Percentiles rank a stretch among this genome's conserved stretches.
phyloP scores from a whole-genome alignment of 2,329 filamentous ascomycete genomes.

The Proliferodiscus dingleyae region DNA sequence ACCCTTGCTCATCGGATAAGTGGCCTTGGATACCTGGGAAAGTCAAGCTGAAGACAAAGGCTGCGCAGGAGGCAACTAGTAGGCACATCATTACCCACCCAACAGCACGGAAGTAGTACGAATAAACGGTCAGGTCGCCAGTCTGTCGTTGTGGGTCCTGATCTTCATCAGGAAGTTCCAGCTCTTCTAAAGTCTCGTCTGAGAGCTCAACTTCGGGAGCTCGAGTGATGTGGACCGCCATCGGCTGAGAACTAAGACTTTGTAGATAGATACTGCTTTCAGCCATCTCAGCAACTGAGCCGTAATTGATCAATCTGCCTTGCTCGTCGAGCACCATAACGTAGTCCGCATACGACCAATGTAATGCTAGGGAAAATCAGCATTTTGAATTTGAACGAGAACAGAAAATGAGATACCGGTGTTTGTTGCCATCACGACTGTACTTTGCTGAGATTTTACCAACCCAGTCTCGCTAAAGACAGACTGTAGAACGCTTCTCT shows the following conservation, averaged over 20 bases:
- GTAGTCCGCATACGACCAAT: constrained; percentile 12
- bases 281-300: constrained; percentile 2
- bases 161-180: neutral
- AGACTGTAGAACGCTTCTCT: constrained; percentile 11
- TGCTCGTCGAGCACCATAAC: constrained; percentile 9
- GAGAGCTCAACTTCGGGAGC: neutral
- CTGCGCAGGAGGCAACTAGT: constrained; percentile 5
- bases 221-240: neutral
- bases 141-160: constrained; percentile 15
- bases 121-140: constrained; percentile 19
- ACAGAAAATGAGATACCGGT: constrained; percentile 8
- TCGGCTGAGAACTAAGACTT: neutral
- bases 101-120: constrained; percentile 15
- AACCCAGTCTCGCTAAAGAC: constrained; percentile 12
- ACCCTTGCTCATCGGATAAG: neutral
- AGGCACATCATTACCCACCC: neutral
- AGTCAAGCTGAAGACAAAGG: constrained; percentile 20
- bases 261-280: neutral
- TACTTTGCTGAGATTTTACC: constrained; percentile 23
- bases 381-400: neutral
- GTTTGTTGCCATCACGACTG: constrained; percentile 33
- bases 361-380: constrained; percentile 8
- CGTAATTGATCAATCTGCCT: constrained; percentile 8
- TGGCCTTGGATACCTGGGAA: constrained; percentile 14
- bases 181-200: neutral